Evolutionary conservation across 345 rosid genomes (phyloP).

Genomic region (Salix dunnii): DNA sequence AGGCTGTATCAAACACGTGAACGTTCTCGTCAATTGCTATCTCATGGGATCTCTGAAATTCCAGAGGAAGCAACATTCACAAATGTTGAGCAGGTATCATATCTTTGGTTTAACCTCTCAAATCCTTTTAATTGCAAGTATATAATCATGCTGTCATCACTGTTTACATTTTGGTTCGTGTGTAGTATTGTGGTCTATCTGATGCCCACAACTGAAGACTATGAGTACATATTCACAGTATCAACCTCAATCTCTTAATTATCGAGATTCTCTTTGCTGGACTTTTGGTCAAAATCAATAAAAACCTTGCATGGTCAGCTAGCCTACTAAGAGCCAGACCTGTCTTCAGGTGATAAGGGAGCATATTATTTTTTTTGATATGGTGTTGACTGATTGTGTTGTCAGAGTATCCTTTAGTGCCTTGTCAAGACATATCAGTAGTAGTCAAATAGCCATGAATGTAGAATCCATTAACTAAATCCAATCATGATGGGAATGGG

Average conservation of each 20-base stretch:
- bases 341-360: not conserved
- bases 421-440: not conserved
- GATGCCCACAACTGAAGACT: not conserved
- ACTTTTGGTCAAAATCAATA: not conserved
- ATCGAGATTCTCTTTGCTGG: not conserved
- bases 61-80: conserved; percentile 74
- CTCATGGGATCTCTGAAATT: conserved; percentile 77
- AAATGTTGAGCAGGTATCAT: conserved; percentile 63
- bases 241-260: not conserved
- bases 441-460: too few relatives aligned
- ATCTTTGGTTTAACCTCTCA: not conserved
- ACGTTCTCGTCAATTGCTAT: conserved; percentile 75
- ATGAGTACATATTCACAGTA: not conserved
- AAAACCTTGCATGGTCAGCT: not conserved
- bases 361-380: not conserved
- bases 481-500: not conserved
- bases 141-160: not conserved
- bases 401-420: not conserved
- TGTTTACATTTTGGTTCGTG: not conserved
- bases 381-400: not conserved
- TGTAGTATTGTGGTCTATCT: not conserved
- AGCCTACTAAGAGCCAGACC: not conserved
- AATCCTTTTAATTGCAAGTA: not conserved
- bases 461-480: not conserved
- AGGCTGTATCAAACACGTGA: conserved; percentile 89